Base-by-base conservation (phyloP, 768 basidiomycete species). In the Pluteus cervinus region DNA sequence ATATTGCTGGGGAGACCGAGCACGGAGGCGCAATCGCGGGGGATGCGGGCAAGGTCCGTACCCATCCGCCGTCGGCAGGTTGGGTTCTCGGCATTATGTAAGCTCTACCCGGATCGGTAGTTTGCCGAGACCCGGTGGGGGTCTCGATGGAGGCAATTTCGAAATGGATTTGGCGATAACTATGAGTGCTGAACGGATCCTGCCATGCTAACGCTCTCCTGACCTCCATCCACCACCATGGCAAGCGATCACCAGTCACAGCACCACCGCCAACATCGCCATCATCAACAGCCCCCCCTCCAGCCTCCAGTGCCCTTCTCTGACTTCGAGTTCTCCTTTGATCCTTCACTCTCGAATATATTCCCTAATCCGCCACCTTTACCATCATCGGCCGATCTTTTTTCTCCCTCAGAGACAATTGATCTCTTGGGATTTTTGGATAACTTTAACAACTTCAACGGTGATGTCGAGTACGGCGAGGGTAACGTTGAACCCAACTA, bases 371-470 rank as follows among this genome's bases (percentile, higher is more conserved):
- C 78, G 0, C 71, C 74, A 0, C 75, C 82, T 0, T 55, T 85
- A 0, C 82, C 83, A 0, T 63, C 84, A 0, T 83, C 85, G 5
- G 77, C 82, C 17, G 83, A 83, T 54, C 77, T 90, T 46, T 85
- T 90, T 57, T 83, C 86, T 7, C 68, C 76, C 0, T 71, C 79
- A 43, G 87, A 90, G 60, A 83, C 83, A 4, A 82, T 79, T 0
- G 79, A 86, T 58, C 66, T 90, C 37, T 70, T 88, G 43, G 80
- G 81, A 39, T 90, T 90, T 55, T 75, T 90, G 55, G 86, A 89
- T 60, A 81, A 79, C 58, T 86, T 88, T 51, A 72, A 67, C 50
- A 80, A 65, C 34, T 56, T 68, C 49, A 60, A 57, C 40, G 71
- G 78, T 77, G 81, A 84, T 38, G 65, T 76, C 42, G 67, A 31